A percentile compares a stretch with the other conserved stretches of the same genome.
Evolutionary conservation across 2,329 filamentous ascomycete genomes (phyloP).

Genomic region (Sarocladium brachiariae): DNA sequence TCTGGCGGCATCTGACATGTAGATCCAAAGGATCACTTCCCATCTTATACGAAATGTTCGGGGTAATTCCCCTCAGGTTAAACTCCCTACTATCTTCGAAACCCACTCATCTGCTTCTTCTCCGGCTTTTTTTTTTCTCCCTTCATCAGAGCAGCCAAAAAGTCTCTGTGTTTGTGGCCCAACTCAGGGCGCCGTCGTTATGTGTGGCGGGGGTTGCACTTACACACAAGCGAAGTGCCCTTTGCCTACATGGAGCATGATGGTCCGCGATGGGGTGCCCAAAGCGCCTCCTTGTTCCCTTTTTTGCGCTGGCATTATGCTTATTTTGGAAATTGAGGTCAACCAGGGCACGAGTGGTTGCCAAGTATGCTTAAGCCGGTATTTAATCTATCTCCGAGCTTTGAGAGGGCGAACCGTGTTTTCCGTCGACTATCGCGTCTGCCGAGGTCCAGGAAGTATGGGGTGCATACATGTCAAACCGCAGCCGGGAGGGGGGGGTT

Average conservation of each 20-base stretch:
- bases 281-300: not conserved
- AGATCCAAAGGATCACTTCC: slow-evolving; percentile 7
- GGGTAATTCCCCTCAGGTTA: not conserved
- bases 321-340: slow-evolving; percentile 1
- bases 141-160: too few relatives aligned
- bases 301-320: slow-evolving; percentile 1
- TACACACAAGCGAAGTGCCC: not conserved
- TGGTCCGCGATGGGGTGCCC: not conserved
- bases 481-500: too few relatives aligned
- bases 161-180: too few relatives aligned
- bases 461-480: too few relatives aligned
- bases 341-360: not conserved
- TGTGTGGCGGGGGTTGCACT: not conserved
- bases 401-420: not conserved
- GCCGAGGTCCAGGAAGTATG: not conserved
- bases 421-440: not conserved
- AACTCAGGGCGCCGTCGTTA: not conserved
- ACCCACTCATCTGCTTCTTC: not conserved
- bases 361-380: slow-evolving; percentile 8
- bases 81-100: not conserved
- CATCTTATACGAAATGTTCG: not conserved
- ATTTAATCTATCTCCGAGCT: not conserved
- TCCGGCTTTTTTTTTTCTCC: too few relatives aligned
- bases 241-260: slow-evolving; percentile 1
- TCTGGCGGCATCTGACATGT: not conserved